phyloP scores from a whole-genome alignment of 352 stramenopile genomes.

The Globisporangium radiosum region DNA sequence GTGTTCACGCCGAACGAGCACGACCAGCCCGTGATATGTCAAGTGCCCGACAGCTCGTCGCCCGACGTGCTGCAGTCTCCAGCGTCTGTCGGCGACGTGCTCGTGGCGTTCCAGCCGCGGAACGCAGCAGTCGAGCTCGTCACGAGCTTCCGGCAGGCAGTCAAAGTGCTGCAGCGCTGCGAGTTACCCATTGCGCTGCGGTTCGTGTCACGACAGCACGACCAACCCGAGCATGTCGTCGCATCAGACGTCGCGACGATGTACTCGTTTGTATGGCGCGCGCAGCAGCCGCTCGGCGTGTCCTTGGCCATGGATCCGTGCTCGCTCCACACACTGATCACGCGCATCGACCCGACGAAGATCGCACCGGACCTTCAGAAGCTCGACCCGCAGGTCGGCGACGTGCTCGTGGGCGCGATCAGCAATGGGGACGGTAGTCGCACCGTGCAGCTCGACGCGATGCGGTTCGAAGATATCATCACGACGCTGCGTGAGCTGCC shows the following conservation, averaged over 20 bases:
- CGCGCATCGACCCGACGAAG: conserved; percentile 45
- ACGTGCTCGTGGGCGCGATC: conserved; percentile 50
- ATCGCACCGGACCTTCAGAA: conserved; percentile 51
- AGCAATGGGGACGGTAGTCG: conserved; percentile 19
- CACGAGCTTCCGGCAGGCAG: conserved; percentile 38
- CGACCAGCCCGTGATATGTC: conserved; percentile 62
- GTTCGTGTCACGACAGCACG: conserved; percentile 50
- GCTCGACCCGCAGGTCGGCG: conserved; percentile 46
- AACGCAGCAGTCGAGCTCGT: conserved; percentile 23
- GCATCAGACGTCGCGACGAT: conserved; percentile 29
- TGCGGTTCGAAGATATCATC: conserved; percentile 73
- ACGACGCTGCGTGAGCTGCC: conserved; percentile 39
- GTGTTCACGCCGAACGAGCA: conserved; percentile 71
- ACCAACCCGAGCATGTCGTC: conserved; percentile 29
- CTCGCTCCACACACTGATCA: conserved; percentile 64
- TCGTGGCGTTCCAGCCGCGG: conserved; percentile 50
- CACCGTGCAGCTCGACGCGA: conserved; percentile 31
- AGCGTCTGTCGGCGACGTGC: conserved; percentile 53
- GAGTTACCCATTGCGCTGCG: conserved; percentile 55
- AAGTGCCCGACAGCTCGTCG: conserved; percentile 42
- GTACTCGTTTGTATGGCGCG: conserved; percentile 55
- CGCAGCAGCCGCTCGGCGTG: conserved; percentile 46
- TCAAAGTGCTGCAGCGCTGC: conserved; percentile 41
- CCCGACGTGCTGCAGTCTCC: conserved; percentile 42
- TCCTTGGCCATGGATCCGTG: conserved; percentile 78